Percentiles rank a stretch among this genome's conserved stretches.
These are phyloP conservation scores for Colletotrichum cuscutae DNA, from an alignment of 2,329 filamentous ascomycete genomes.

Conservation along the genomic window DNA sequence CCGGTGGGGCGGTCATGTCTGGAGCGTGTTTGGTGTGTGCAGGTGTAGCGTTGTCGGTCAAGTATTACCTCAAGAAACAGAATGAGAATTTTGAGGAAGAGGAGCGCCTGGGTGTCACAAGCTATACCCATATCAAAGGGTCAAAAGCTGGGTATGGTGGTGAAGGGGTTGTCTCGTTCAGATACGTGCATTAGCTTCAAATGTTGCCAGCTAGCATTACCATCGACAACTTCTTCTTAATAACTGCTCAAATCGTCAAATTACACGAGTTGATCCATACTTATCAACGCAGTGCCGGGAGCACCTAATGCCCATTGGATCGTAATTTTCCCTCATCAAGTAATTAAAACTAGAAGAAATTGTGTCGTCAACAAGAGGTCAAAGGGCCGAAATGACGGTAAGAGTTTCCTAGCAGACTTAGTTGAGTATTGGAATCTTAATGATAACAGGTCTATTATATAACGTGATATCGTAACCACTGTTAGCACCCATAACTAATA, in stretches of 20 bases:
- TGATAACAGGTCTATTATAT: too few relatives aligned
- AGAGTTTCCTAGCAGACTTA: too few relatives aligned
- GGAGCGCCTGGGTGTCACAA: slow-evolving; percentile 34
- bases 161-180: slow-evolving; percentile 13
- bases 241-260: too few relatives aligned
- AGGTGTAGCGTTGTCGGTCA: slow-evolving; percentile 41
- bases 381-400: too few relatives aligned
- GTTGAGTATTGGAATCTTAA: too few relatives aligned
- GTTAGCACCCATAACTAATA: neutral
- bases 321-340: too few relatives aligned
- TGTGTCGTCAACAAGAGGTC: too few relatives aligned
- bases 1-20: slow-evolving; percentile 41
- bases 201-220: neutral
- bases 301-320: too few relatives aligned
- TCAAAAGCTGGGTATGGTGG: slow-evolving; percentile 15
- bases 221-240: too few relatives aligned
- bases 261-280: too few relatives aligned
- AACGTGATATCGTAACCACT: neutral
- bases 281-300: too few relatives aligned
- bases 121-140: slow-evolving; percentile 5
- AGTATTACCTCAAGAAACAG: slow-evolving; percentile 39
- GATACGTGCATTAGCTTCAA: slow-evolving; percentile 9
- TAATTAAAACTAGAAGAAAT: too few relatives aligned
- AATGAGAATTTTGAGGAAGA: slow-evolving; percentile 39
- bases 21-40: slow-evolving; percentile 40